Percentiles rank a stretch among this genome's conserved stretches.
Conservation (phyloP, 2,329 filamentous ascomycete genomes). For the Fulvia fulva region DNA sequence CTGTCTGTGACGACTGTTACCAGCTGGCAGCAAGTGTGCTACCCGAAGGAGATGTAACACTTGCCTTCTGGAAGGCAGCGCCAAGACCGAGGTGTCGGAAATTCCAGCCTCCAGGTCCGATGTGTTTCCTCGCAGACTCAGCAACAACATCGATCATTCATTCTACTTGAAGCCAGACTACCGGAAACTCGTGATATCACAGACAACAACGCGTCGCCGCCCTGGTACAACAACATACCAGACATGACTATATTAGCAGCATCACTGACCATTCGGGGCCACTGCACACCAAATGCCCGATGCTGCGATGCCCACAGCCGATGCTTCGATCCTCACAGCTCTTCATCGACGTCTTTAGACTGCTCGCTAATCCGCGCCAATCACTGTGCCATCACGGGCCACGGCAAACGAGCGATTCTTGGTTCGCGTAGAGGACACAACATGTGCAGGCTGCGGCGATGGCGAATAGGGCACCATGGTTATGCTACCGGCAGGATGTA, state of each 20-base stretch:
- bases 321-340: conserved; percentile 3
- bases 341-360: conserved; percentile 5
- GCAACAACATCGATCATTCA: neutral
- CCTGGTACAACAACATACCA: neutral
- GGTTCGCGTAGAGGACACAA: neutral
- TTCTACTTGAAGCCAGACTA: neutral
- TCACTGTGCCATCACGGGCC: neutral
- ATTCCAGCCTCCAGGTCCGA: neutral
- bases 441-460: neutral
- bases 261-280: neutral
- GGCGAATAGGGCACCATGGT: neutral
- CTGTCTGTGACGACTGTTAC: no score
- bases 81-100: neutral
- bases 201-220: neutral
- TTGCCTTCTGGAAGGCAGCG: neutral
- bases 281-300: neutral
- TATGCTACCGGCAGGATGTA: neutral
- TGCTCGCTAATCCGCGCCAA: neutral
- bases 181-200: conserved; percentile 1
- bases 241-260: neutral
- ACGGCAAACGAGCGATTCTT: neutral
- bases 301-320: neutral
- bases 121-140: neutral
- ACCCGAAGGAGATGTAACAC: neutral
- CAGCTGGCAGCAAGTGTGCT: no score